phyloP scores from a whole-genome alignment of 2,329 filamentous ascomycete genomes.

The Pyrenophora seminiperda region DNA sequence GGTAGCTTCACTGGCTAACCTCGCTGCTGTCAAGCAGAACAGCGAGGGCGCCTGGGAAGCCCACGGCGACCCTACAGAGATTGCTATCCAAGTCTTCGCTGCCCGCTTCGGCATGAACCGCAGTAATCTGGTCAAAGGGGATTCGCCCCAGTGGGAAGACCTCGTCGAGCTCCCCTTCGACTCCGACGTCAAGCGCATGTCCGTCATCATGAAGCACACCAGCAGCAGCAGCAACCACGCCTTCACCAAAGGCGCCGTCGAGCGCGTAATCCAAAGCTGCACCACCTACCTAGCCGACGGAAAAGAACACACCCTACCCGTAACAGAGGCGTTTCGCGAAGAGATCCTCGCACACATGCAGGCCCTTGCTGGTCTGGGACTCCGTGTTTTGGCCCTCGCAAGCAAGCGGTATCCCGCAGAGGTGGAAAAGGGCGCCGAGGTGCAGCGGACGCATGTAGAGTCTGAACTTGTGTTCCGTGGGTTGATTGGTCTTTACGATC shows the following conservation, averaged over 20 bases:
- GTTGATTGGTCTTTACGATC: slow-evolving; percentile 82
- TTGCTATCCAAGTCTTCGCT: slow-evolving; percentile 76
- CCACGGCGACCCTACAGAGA: slow-evolving; percentile 62
- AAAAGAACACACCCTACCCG: slow-evolving; percentile 33
- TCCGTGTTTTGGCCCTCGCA: slow-evolving; percentile 71
- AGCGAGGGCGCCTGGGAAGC: slow-evolving; percentile 49
- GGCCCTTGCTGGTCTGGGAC: slow-evolving; percentile 66
- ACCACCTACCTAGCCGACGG: slow-evolving; percentile 57
- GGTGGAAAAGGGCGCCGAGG: slow-evolving; percentile 33
- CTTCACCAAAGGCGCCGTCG: slow-evolving; percentile 71
- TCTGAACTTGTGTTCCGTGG: slow-evolving; percentile 72
- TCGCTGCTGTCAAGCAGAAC: slow-evolving; percentile 57
- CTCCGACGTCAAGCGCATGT: slow-evolving; percentile 77
- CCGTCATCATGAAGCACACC: slow-evolving; percentile 64
- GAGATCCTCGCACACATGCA: slow-evolving; percentile 71
- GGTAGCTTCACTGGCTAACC: slow-evolving; percentile 53
- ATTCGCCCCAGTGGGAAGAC: slow-evolving; percentile 38
- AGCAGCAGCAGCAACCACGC: slow-evolving; percentile 41
- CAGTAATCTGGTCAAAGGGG: slow-evolving; percentile 53
- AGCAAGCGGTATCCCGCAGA: slow-evolving; percentile 53
- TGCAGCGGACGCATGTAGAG: slow-evolving; percentile 67
- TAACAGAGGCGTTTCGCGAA: slow-evolving; percentile 60
- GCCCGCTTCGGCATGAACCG: slow-evolving; percentile 70
- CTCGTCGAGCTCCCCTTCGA: slow-evolving; percentile 75
- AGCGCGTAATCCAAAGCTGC: slow-evolving; percentile 58